Base-by-base conservation (phyloP, 768 basidiomycete species). In the Lentinus brumalis region DNA sequence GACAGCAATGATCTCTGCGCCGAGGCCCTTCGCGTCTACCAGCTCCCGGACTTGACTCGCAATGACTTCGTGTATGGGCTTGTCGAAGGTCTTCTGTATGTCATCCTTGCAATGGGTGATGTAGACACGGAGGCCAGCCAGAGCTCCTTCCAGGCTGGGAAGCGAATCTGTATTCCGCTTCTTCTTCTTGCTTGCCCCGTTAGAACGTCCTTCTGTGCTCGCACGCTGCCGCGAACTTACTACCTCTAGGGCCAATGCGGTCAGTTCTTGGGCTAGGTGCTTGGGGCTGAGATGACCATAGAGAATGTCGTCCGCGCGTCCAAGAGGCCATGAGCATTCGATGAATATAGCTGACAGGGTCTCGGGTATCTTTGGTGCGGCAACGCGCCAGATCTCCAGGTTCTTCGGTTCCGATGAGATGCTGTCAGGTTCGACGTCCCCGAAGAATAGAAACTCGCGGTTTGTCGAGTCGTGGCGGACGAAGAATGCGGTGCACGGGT, bases 21-120 rank as follows among this genome's bases (percentile, higher is more conserved):
- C 96, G 8, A 96, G 78, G n/a, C 76, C 77, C 62, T 81, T 82
- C 50, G 76, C 77, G 18, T 79, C 77, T 26, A 93, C 85, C 52
- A 94, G 73, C 38, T 79, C 78, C 49, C 80, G 77, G 61, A 96
- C 83, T 73, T 97, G 91, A 15, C 84, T 78, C 46, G 85, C 81
- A 61, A 98, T 96, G 31, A 90, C 76, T 14, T 88, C 79, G 59
- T 80, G 78, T 32, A 87, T 83, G 32, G 86, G 83, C 30, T 74
- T 73, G 50, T 83, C 81, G 45, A 75, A 74, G 18, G 75, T 75
- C 14, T 73, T 72, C n/a, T 79, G 74, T 55, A 89, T 74, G 46
- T 83, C 80, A 61, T 93, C 92, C 71, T 98, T 97, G 79, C 92
- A 92, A 69, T 97, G 94, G 44, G 85, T 92, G 57, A 97, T 77